Evolutionary conservation across 2,329 filamentous ascomycete species (phyloP).

Genomic region (Hypoxylon sp.): DNA sequence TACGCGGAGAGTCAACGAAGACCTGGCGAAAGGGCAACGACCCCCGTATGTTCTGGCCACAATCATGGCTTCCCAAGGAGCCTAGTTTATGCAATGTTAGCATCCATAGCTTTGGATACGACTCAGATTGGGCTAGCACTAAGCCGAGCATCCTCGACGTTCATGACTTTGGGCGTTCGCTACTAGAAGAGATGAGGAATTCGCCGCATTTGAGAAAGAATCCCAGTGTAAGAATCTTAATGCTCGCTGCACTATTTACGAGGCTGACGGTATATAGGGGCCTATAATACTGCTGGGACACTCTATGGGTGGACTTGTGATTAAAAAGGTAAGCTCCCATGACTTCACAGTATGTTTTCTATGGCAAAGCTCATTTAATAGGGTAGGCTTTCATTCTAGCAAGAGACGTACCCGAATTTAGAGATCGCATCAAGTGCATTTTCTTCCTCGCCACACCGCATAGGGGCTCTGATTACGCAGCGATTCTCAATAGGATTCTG

Average conservation of each 20-base stretch:
- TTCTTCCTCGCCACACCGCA: conserved; percentile 58
- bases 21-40: conserved; percentile 59
- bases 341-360: background rate
- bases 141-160: conserved; percentile 48
- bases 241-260: background rate
- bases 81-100: conserved; percentile 49
- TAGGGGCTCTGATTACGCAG: conserved; percentile 53
- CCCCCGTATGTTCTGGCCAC: conserved; percentile 58
- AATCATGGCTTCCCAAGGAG: conserved; percentile 57
- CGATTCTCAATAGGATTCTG: conserved; percentile 49
- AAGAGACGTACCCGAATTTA: conserved; percentile 36
- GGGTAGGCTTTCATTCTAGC: conserved; percentile 48
- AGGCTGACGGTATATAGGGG: conserved; percentile 22
- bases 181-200: conserved; percentile 52
- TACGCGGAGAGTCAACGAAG: conserved; percentile 58
- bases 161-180: conserved; percentile 52
- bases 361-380: background rate
- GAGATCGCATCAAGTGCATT: conserved; percentile 49
- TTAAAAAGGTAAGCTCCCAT: conserved; percentile 52
- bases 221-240: background rate
- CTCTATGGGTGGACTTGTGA: conserved; percentile 54
- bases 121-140: conserved; percentile 50
- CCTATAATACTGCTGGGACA: conserved; percentile 52
- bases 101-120: conserved; percentile 55
- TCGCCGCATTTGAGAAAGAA: conserved; percentile 43